Evolutionary conservation across 495 filamentous ascomycete genomes (phyloP).

Genomic region (Cryomyces minteri): DNA sequence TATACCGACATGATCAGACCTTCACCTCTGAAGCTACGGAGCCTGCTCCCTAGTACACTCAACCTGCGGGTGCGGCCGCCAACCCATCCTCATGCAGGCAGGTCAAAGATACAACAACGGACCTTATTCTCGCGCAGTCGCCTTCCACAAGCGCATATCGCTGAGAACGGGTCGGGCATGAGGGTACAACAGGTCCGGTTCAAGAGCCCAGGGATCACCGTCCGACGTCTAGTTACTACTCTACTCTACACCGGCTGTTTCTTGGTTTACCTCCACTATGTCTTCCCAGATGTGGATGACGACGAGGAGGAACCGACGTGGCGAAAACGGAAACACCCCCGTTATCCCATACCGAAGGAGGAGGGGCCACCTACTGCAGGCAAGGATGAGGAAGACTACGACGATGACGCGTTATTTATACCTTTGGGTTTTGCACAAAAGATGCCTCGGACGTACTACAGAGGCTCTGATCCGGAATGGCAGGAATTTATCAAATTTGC

Average conservation of each 20-base stretch:
- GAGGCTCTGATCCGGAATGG: conserved; percentile 52
- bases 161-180: too few species aligned
- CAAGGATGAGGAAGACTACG: conserved; percentile 9
- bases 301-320: conserved; percentile 1
- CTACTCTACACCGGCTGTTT: conserved; percentile 5
- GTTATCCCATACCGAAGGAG: neutral
- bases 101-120: too few species aligned
- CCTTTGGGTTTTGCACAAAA: conserved; percentile 37
- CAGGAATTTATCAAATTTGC: conserved; percentile 40
- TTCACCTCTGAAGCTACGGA: too few species aligned
- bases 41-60: too few species aligned
- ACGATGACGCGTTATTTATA: conserved; percentile 35
- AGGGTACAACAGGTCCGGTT: neutral
- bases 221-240: neutral
- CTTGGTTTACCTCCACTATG: conserved; percentile 3
- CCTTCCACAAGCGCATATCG: too few species aligned
- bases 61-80: too few species aligned
- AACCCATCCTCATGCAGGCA: too few species aligned
- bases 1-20: too few species aligned
- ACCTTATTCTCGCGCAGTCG: too few species aligned
- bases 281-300: conserved; percentile 9
- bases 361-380: conserved; percentile 5
- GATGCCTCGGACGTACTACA: conserved; percentile 34
- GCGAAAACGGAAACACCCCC: too few species aligned
- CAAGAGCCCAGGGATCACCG: conserved; percentile 1